Evolutionary conservation across 1,284 basidiomycete species (phyloP).

Genomic region (Leucoagaricus sp.): DNA sequence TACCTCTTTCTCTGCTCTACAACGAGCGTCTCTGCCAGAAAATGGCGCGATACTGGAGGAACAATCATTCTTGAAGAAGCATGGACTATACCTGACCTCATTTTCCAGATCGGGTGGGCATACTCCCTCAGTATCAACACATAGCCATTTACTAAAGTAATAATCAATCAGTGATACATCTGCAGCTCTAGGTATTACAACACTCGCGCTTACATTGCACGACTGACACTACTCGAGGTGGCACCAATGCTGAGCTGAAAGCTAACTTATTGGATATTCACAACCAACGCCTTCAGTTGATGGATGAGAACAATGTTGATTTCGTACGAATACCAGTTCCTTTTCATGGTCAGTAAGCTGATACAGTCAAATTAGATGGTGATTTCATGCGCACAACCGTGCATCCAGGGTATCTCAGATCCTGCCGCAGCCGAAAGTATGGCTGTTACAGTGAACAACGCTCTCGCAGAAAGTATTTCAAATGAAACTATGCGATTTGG

Average conservation of each 20-base stretch:
- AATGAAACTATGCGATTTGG: slow-evolving; percentile 44
- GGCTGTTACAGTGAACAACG: slow-evolving; percentile 37
- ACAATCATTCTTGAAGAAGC: slow-evolving; percentile 43
- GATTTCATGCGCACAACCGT: slow-evolving; percentile 40
- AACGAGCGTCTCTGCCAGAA: slow-evolving; percentile 16
- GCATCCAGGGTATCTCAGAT: slow-evolving; percentile 42
- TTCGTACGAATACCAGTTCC: slow-evolving; percentile 39
- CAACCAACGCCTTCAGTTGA: slow-evolving; percentile 37
- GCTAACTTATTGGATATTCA: slow-evolving; percentile 41
- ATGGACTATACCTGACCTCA: slow-evolving; percentile 39
- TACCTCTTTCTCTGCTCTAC: neutral
- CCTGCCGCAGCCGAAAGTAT: slow-evolving; percentile 32
- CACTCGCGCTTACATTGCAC: neutral
- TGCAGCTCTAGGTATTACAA: slow-evolving; percentile 17
- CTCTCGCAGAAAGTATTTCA: slow-evolving; percentile 36
- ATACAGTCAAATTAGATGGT: slow-evolving; percentile 32
- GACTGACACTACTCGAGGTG: slow-evolving; percentile 21
- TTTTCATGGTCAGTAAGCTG: neutral
- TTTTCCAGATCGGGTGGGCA: slow-evolving; percentile 26
- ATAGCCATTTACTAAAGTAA: neutral
- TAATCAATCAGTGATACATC: slow-evolving; percentile 14
- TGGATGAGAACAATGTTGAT: slow-evolving; percentile 43
- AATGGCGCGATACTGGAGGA: slow-evolving; percentile 36
- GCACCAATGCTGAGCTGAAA: slow-evolving; percentile 28
- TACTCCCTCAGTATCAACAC: neutral